Percentiles rank a stretch among this genome's conserved stretches.
phyloP scores from a whole-genome alignment of 2,329 filamentous ascomycete genomes.

The Cercospora sp. region DNA sequence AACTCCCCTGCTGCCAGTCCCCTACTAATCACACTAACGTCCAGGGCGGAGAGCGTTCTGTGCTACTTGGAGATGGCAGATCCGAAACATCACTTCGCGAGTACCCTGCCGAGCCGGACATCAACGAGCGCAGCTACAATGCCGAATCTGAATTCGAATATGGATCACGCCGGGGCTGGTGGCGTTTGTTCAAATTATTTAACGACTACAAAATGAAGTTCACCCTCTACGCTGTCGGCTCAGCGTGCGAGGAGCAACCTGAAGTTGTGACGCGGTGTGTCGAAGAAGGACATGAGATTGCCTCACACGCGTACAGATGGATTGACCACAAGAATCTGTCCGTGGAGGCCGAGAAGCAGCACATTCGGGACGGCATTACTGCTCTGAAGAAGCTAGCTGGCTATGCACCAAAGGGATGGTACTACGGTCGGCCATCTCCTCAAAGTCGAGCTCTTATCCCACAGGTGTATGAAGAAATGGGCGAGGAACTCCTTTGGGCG shows the following conservation, averaged over 20 bases:
- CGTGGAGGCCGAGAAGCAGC: conserved; percentile 51
- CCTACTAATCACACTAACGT: not conserved
- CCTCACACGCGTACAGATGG: conserved; percentile 54
- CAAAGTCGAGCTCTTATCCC: conserved; percentile 51
- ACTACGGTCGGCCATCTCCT: conserved; percentile 51
- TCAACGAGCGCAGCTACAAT: conserved; percentile 44
- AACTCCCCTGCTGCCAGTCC: not conserved
- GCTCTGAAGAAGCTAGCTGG: conserved; percentile 47
- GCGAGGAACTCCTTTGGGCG: conserved; percentile 53
- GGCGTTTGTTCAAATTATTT: conserved; percentile 53
- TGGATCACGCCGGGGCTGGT: conserved; percentile 51
- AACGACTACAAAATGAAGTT: conserved; percentile 52
- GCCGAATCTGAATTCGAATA: conserved; percentile 56
- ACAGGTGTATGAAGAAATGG: conserved; percentile 55
- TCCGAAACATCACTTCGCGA: conserved; percentile 45
- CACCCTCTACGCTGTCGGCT: conserved; percentile 53
- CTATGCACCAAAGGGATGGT: conserved; percentile 53
- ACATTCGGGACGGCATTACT: conserved; percentile 48
- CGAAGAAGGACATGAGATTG: conserved; percentile 53
- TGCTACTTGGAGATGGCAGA: conserved; percentile 43
- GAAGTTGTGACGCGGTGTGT: conserved; percentile 51
- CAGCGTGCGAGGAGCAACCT: conserved; percentile 52
- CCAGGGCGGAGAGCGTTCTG: conserved; percentile 43
- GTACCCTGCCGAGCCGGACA: conserved; percentile 29
- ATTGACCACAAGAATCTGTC: conserved; percentile 52